Conservation (phyloP, 176 grass and related monocot genomes). For the Dactylis glomerata region DNA sequence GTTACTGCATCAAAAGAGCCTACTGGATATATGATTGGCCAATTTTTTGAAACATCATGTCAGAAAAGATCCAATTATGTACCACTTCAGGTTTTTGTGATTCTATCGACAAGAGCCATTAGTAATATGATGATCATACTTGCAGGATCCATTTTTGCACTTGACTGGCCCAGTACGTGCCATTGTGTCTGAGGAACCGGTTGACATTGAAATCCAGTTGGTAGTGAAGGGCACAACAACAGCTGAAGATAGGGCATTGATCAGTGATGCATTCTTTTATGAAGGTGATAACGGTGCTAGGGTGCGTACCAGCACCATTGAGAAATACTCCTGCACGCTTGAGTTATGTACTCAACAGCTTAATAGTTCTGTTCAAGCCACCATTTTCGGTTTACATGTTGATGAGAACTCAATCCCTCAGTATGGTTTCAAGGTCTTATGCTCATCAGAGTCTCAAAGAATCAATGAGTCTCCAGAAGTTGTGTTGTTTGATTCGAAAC, state of each 20-base stretch:
- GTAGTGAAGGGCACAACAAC: neutral
- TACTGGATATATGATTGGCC: too few relatives aligned
- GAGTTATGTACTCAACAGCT: neutral
- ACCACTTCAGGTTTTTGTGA: conserved; percentile 81
- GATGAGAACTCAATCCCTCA: neutral
- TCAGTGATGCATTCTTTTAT: neutral
- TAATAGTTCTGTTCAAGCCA: neutral
- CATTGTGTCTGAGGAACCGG: neutral
- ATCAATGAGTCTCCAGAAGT: neutral
- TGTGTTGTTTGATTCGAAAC: neutral
- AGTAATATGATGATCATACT: conserved; percentile 13
- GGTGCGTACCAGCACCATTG: neutral
- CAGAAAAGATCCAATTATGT: conserved; percentile 12
- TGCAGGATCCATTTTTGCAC: neutral
- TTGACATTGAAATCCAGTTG: neutral
- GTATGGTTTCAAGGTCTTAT: neutral
- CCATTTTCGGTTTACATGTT: neutral
- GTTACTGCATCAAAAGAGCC: too few relatives aligned
- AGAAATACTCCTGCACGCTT: neutral
- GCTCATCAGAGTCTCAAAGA: neutral
- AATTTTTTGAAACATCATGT: neutral
- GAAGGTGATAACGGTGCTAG: neutral
- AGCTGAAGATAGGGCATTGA: neutral
- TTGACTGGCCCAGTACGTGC: neutral
- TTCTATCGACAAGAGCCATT: conserved; percentile 54